A percentile compares a stretch with the other conserved stretches of the same genome.
These are phyloP conservation scores for Candida pseudofarinosa DNA, from an alignment of 805 yeast species.

Conservation along the genomic window DNA sequence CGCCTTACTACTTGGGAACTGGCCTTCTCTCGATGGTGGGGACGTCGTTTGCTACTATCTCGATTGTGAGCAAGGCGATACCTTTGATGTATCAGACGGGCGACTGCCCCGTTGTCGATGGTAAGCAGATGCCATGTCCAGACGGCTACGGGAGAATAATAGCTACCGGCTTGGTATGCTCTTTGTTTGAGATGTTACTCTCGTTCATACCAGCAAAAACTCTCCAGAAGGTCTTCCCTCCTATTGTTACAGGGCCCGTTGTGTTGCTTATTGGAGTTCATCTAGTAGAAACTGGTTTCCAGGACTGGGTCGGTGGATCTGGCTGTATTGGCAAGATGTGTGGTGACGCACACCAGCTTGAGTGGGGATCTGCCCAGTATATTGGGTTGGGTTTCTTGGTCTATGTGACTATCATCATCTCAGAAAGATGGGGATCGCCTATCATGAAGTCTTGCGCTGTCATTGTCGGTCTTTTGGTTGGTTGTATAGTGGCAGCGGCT, in stretches of 20 bases:
- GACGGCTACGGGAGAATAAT: constrained; percentile 86
- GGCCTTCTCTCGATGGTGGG: constrained; percentile 90
- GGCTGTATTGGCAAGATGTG: constrained; percentile 46
- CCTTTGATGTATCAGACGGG: constrained; percentile 70
- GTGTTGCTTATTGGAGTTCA: constrained; percentile 77
- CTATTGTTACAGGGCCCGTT: constrained; percentile 90
- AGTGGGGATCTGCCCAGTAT: constrained; percentile 85
- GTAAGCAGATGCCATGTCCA: constrained; percentile 72
- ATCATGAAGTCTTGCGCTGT: constrained; percentile 94
- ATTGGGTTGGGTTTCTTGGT: constrained; percentile 87
- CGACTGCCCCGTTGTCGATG: constrained; percentile 55
- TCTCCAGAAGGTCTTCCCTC: constrained; percentile 76
- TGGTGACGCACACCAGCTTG: constrained; percentile 45
- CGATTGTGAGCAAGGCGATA: constrained; percentile 70
- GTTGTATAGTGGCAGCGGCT: constrained; percentile 91
- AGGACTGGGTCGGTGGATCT: constrained; percentile 87
- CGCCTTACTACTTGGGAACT: constrained; percentile 79
- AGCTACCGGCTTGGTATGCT: constrained; percentile 77
- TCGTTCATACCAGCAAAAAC: constrained; percentile 75
- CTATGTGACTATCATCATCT: constrained; percentile 63
- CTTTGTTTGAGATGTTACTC: constrained; percentile 64
- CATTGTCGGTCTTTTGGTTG: constrained; percentile 75
- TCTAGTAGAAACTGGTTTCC: constrained; percentile 67
- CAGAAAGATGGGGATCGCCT: constrained; percentile 90
- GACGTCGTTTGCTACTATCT: constrained; percentile 83